Percentiles rank a stretch among this genome's conserved stretches.
Conservation (phyloP, 371 early-diverging fungal genomes). For the Choanephora cucurbitarum region DNA sequence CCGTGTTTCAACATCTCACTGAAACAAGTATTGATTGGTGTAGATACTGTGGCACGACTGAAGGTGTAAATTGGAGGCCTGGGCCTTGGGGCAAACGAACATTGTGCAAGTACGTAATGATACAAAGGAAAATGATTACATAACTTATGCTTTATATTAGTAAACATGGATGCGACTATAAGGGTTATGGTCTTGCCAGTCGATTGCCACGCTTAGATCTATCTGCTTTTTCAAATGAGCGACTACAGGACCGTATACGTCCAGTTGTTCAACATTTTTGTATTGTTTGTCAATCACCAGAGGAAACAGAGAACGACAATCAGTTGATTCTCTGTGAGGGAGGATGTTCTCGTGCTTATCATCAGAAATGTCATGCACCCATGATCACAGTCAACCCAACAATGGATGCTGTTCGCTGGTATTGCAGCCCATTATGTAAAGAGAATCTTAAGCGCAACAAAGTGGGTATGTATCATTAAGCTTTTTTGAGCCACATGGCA, state of each 20-base stretch:
- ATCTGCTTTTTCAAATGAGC: slow-evolving; percentile 66
- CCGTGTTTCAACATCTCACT: slow-evolving; percentile 50
- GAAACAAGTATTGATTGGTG: slow-evolving; percentile 62
- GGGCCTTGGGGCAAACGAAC: slow-evolving; percentile 80
- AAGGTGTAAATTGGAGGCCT: slow-evolving; percentile 73
- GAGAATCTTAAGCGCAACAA: slow-evolving; percentile 60
- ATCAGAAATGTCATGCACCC: slow-evolving; percentile 55
- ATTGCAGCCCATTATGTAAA: slow-evolving; percentile 65
- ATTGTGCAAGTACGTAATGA: slow-evolving; percentile 66
- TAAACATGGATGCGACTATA: slow-evolving; percentile 89
- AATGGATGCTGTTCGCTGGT: slow-evolving; percentile 56
- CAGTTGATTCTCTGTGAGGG: slow-evolving; percentile 24
- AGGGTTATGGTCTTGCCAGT: slow-evolving; percentile 86
- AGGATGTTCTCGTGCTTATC: slow-evolving; percentile 69
- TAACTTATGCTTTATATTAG: slow-evolving; percentile 20
- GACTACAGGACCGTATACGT: slow-evolving; percentile 66
- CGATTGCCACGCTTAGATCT: slow-evolving; percentile 79
- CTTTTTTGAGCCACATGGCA: not conserved
- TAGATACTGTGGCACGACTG: slow-evolving; percentile 75
- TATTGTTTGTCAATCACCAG: slow-evolving; percentile 27
- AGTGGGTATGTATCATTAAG: slow-evolving; percentile 38
- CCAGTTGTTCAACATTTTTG: slow-evolving; percentile 77
- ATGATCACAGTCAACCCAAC: slow-evolving; percentile 46
- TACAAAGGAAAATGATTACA: not conserved
- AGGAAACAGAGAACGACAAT: slow-evolving; percentile 27